These are phyloP conservation scores for Triticum urartu DNA, from an alignment of 176 grass and related monocot genomes.

Conservation along the genomic window DNA sequence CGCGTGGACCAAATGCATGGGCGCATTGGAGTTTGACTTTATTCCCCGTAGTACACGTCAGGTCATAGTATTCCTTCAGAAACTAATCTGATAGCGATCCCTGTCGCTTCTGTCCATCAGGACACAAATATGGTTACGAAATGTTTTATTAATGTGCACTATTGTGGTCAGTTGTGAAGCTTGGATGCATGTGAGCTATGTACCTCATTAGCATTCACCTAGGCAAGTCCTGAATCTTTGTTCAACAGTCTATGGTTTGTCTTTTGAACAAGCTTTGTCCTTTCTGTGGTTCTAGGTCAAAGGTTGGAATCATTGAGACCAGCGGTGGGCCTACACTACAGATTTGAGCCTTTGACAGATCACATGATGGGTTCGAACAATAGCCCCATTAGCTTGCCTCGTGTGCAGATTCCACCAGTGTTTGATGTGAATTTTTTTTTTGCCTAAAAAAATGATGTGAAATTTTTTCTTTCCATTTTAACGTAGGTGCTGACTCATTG, in stretches of 20 bases:
- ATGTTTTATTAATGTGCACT: neutral
- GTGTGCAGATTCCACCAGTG: neutral
- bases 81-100: too few relatives aligned
- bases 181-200: too few relatives aligned
- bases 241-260: neutral
- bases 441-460: too few relatives aligned
- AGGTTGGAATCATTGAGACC: constrained; percentile 32
- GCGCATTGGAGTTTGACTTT: too few relatives aligned
- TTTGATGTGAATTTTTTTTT: neutral
- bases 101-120: too few relatives aligned
- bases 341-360: neutral
- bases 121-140: neutral
- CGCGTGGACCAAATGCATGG: too few relatives aligned
- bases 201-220: too few relatives aligned
- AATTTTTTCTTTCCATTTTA: neutral
- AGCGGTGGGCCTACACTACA: neutral
- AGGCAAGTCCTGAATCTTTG: neutral
- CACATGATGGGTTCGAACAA: constrained; percentile 26
- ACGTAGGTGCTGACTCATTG: neutral
- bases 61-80: too few relatives aligned
- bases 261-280: neutral
- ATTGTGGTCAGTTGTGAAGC: neutral
- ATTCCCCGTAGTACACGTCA: too few relatives aligned
- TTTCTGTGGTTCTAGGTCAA: neutral
- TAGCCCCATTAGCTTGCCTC: neutral